These are phyloP conservation scores for Coleophoma crateriformis DNA, from an alignment of 2,329 filamentous ascomycete genomes.

Conservation along the genomic window DNA sequence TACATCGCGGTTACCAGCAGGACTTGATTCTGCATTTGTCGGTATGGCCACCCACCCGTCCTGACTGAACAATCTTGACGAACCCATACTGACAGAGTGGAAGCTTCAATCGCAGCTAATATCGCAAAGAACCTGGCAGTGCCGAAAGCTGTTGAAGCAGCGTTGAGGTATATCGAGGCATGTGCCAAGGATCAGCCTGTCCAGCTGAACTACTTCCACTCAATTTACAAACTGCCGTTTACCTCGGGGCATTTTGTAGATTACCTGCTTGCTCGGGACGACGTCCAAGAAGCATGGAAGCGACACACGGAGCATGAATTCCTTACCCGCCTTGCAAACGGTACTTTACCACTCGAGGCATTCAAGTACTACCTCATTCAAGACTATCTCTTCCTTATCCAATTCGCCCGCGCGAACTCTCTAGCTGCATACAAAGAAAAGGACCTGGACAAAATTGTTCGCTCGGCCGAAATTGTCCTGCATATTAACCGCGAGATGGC, in stretches of 20 bases:
- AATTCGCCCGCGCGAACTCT: slow-evolving; percentile 80
- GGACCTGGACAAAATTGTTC: slow-evolving; percentile 60
- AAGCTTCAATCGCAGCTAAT: slow-evolving; percentile 64
- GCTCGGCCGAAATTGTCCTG: slow-evolving; percentile 62
- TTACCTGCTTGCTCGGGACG: slow-evolving; percentile 68
- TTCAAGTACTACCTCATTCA: slow-evolving; percentile 87
- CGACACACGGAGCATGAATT: slow-evolving; percentile 75
- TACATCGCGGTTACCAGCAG: neutral
- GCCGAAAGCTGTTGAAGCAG: slow-evolving; percentile 51
- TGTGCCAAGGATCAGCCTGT: slow-evolving; percentile 62
- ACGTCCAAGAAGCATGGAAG: slow-evolving; percentile 67
- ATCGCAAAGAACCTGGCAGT: slow-evolving; percentile 52
- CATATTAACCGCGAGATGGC: slow-evolving; percentile 74
- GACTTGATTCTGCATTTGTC: neutral
- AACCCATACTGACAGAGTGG: neutral
- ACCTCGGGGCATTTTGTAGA: slow-evolving; percentile 71
- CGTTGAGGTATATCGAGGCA: slow-evolving; percentile 62
- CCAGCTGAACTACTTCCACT: slow-evolving; percentile 72
- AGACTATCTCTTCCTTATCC: slow-evolving; percentile 76
- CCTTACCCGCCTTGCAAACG: slow-evolving; percentile 67
- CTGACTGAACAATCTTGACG: no score
- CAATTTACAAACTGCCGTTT: slow-evolving; percentile 59
- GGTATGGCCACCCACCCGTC: neutral
- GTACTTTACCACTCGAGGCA: slow-evolving; percentile 63
- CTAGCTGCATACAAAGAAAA: slow-evolving; percentile 79